phyloP scores from a whole-genome alignment of 1,284 basidiomycete species.

The Gymnopus androsaceus region DNA sequence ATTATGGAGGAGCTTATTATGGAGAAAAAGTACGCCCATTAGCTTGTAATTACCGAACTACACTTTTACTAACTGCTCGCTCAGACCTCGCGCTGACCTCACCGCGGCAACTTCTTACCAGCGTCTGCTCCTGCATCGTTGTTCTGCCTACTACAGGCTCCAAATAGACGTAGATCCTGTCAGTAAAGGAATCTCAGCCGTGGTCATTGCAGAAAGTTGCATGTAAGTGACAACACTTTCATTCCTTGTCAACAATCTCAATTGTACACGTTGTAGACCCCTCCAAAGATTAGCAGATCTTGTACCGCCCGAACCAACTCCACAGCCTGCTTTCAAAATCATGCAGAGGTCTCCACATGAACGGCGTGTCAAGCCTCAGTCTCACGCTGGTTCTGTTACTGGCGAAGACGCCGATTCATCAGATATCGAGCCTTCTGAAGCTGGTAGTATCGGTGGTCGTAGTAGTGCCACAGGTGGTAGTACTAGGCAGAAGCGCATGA shows the following conservation, averaged over 20 bases:
- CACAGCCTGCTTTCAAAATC: conserved; percentile 79
- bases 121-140: conserved; percentile 79
- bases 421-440: conserved; percentile 75
- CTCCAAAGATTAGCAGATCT: conserved; percentile 67
- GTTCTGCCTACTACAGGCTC: conserved; percentile 75
- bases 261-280: conserved; percentile 50
- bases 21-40: conserved; percentile 56
- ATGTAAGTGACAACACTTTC: conserved; percentile 56
- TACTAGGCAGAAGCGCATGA: conserved; percentile 51
- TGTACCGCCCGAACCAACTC: conserved; percentile 70
- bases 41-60: conserved; percentile 1
- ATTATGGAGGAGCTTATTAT: conserved; percentile 75
- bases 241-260: not conserved
- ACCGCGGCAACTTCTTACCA: conserved; percentile 75
- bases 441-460: conserved; percentile 70
- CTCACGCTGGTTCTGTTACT: conserved; percentile 64
- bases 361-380: conserved; percentile 54
- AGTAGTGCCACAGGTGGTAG: conserved; percentile 59
- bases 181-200: conserved; percentile 62
- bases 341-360: conserved; percentile 67
- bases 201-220: conserved; percentile 60
- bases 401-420: conserved; percentile 75
- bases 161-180: conserved; percentile 64
- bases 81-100: conserved; percentile 62
- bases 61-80: conserved; percentile 4